Evolutionary conservation across 345 rosid species (phyloP).

Genomic region (Triadica sebifera): DNA sequence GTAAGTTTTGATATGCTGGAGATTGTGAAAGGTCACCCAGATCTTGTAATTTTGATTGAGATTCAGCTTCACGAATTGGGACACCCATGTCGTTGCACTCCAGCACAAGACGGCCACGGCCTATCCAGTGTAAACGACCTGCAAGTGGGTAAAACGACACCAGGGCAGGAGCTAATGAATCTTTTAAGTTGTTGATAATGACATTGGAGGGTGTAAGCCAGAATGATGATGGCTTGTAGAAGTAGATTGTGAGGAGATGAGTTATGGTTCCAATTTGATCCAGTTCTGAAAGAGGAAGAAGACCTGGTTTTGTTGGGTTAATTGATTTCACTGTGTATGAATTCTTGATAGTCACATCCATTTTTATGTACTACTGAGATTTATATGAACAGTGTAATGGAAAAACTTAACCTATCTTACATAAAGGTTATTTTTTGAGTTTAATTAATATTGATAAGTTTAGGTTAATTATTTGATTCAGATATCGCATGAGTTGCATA

Average conservation of each 20-base stretch:
- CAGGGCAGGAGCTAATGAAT: conserved; percentile 39
- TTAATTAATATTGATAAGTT: neutral
- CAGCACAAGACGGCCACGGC: conserved; percentile 43
- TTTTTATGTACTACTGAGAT: neutral
- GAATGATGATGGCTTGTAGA: conserved; percentile 37
- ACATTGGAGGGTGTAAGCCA: conserved; percentile 21
- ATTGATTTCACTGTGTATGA: conserved; percentile 39
- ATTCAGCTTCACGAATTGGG: conserved; percentile 42
- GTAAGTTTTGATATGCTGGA: conserved; percentile 32
- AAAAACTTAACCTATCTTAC: neutral
- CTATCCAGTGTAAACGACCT: conserved; percentile 54
- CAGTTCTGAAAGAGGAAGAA: conserved; percentile 43
- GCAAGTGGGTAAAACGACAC: conserved; percentile 58
- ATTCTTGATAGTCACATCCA: conserved; percentile 21
- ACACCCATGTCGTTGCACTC: conserved; percentile 49
- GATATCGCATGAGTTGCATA: neutral
- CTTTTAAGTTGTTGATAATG: conserved; percentile 32
- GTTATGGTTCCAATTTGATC: conserved; percentile 57
- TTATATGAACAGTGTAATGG: neutral
- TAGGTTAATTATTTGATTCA: neutral
- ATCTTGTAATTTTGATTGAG: conserved; percentile 31
- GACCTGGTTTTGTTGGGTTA: conserved; percentile 41
- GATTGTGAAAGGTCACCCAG: conserved; percentile 39
- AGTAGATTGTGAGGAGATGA: conserved; percentile 61
- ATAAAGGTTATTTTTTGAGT: neutral